These are phyloP conservation scores for Petunia secreta DNA, from an alignment of 257 asterid species.

Conservation along the genomic window DNA sequence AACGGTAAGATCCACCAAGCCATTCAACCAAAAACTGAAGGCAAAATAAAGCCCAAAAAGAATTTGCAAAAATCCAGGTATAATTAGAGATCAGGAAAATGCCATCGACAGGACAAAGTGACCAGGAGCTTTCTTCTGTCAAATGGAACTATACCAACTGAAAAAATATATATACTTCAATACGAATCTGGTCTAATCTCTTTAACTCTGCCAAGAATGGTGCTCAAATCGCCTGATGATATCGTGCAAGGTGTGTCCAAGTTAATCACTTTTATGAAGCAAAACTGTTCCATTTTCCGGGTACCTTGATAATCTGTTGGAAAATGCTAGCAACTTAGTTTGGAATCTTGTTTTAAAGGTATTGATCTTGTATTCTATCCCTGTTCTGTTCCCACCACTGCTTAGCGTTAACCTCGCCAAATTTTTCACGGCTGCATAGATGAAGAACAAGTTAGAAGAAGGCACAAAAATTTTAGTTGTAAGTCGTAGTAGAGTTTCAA, in stretches of 20 bases:
- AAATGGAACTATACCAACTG: conserved; percentile 14
- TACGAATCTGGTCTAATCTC: conserved; percentile 19
- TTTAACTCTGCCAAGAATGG: background rate
- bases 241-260: background rate
- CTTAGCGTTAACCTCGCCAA: conserved; percentile 90
- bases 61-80: conserved; percentile 15
- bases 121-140: background rate
- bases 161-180: conserved; percentile 14
- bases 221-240: conserved; percentile 9
- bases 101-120: background rate
- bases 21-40: conserved; percentile 21
- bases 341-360: conserved; percentile 45
- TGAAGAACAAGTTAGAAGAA: background rate
- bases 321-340: conserved; percentile 7
- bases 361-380: conserved; percentile 89
- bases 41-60: conserved; percentile 17
- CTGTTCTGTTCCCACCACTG: conserved; percentile 97
- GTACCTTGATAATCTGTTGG: conserved; percentile 9
- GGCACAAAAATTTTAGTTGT: background rate
- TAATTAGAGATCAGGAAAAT: background rate
- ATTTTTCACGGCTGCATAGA: conserved; percentile 71
- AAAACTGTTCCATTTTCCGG: conserved; percentile 15
- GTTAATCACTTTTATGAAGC: background rate
- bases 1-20: conserved; percentile 12
- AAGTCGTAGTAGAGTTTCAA: background rate